phyloP scores from a whole-genome alignment of 192 early-diverging fungal species.

The Coemansia sp. region DNA sequence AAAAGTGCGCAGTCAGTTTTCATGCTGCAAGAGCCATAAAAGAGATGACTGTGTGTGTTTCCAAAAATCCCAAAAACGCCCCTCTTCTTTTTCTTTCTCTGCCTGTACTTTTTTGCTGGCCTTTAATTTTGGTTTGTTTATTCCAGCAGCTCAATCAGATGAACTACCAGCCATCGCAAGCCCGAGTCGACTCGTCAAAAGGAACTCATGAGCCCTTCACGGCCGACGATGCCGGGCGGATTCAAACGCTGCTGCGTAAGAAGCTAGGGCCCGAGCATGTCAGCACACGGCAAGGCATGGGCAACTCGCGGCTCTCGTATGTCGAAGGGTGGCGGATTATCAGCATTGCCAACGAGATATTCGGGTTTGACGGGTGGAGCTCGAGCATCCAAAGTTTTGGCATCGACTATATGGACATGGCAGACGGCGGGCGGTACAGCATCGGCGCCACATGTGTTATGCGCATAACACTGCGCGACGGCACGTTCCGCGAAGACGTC shows the following conservation, averaged over 20 bases:
- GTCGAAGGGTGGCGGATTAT: conserved; percentile 82
- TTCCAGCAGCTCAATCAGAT: background rate
- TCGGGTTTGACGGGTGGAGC: conserved; percentile 95
- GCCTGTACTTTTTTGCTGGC: background rate
- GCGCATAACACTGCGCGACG: conserved; percentile 83
- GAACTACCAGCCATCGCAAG: conserved; percentile 16
- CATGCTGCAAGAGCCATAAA: background rate
- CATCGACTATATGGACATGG: conserved; percentile 71
- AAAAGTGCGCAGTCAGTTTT: background rate
- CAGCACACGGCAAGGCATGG: conserved; percentile 66
- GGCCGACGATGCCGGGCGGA: conserved; percentile 13
- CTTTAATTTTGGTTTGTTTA: background rate
- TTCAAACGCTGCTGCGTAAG: conserved; percentile 52
- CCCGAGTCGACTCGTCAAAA: background rate
- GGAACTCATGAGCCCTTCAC: conserved; percentile 13
- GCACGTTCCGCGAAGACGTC: conserved; percentile 84
- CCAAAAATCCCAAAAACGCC: background rate
- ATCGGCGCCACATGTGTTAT: conserved; percentile 76
- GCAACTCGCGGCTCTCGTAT: conserved; percentile 69
- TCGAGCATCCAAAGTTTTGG: conserved; percentile 67
- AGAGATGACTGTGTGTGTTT: background rate
- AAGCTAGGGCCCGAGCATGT: conserved; percentile 72
- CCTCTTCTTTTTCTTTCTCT: background rate
- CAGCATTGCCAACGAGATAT: conserved; percentile 87
- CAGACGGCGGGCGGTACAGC: conserved; percentile 57